phyloP scores from a whole-genome alignment of 306 rosid genomes.

The Prunus davidiana region DNA sequence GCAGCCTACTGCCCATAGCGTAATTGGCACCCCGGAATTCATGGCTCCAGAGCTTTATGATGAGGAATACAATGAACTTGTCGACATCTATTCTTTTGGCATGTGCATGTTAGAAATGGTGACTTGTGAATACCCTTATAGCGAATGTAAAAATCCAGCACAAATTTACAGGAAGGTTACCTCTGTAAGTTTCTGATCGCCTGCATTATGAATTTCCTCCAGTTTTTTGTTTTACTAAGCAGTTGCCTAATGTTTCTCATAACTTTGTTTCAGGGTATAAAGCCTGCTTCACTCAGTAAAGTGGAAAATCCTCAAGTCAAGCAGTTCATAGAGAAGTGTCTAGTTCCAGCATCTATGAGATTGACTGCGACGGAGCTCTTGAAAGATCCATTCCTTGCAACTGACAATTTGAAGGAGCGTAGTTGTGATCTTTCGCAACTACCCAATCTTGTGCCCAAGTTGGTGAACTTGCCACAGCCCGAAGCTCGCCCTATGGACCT shows the following conservation, averaged over 20 bases:
- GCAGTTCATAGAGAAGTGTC: constrained; percentile 85
- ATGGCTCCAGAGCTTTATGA: constrained; percentile 99
- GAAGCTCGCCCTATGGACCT: constrained; percentile 62
- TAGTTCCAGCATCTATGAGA: constrained; percentile 76
- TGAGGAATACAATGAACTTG: constrained; percentile 85
- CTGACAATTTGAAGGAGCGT: constrained; percentile 41
- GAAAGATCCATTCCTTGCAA: constrained; percentile 77
- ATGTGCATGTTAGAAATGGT: constrained; percentile 90
- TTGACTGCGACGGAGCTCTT: constrained; percentile 66
- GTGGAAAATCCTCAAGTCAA: constrained; percentile 65
- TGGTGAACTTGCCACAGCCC: constrained; percentile 29
- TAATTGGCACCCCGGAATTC: constrained; percentile 90
- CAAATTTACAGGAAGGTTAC: constrained; percentile 92
- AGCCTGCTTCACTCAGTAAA: constrained; percentile 74
- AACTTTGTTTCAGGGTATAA: constrained; percentile 60
- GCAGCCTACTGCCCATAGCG: constrained; percentile 87
- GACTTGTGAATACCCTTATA: constrained; percentile 88
- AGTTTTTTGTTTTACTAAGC: background rate
- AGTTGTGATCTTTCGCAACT: constrained; percentile 7
- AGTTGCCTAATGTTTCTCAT: background rate
- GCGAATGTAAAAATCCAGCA: constrained; percentile 84
- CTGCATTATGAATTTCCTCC: background rate
- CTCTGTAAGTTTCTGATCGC: constrained; percentile 54
- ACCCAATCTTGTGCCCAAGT: constrained; percentile 25
- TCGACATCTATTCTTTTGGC: constrained; percentile 95